phyloP scores from a whole-genome alignment of 345 rosid species.

The Eucalyptus decipiens region DNA sequence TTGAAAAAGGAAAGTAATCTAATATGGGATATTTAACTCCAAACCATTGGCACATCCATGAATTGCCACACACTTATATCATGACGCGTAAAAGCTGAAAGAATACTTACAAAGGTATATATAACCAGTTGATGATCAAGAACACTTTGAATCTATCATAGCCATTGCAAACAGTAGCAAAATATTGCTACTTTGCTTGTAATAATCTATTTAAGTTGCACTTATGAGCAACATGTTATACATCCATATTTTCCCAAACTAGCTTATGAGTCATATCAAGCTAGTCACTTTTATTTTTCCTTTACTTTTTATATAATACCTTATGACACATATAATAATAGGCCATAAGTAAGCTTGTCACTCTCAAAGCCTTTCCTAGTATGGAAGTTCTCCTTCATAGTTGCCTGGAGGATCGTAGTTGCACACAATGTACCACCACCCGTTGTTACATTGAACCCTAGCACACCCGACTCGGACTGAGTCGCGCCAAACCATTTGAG shows the following conservation, averaged over 20 bases:
- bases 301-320: too few relatives aligned
- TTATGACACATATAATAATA: too few relatives aligned
- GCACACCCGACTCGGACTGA: conserved; percentile 11
- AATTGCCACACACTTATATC: too few relatives aligned
- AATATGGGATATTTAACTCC: not conserved
- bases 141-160: not conserved
- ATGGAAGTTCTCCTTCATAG: not conserved
- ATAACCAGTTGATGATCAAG: too few relatives aligned
- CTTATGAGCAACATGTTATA: not conserved
- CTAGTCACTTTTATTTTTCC: too few relatives aligned
- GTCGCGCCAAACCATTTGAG: conserved; percentile 20
- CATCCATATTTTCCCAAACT: too few relatives aligned
- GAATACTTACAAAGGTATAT: too few relatives aligned
- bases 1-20: not conserved
- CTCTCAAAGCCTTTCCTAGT: not conserved
- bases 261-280: too few relatives aligned
- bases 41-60: not conserved
- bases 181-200: not conserved
- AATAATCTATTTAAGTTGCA: not conserved
- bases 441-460: conserved; percentile 3
- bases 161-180: not conserved
- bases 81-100: not conserved
- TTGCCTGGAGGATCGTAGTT: conserved; percentile 5
- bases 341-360: too few relatives aligned
- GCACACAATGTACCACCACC: conserved; percentile 3